A percentile compares a stretch with the other conserved stretches of the same genome.
phyloP scores from a whole-genome alignment of 805 yeast species.

The Tetrapisispora pingtungensis region DNA sequence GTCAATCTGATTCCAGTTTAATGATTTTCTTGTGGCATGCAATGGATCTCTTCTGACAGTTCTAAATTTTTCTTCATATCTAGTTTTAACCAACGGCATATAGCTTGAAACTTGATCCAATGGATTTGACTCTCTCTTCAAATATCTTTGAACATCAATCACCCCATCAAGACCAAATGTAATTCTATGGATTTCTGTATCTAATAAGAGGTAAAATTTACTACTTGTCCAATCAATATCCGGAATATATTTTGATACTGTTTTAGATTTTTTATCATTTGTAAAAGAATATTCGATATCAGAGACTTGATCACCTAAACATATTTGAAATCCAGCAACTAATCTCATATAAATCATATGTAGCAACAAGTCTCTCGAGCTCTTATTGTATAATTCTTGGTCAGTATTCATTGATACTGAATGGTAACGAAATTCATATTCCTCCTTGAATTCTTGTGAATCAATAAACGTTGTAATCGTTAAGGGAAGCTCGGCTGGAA shows the following conservation, averaged over 20 bases:
- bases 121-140: slow-evolving; percentile 29
- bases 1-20: slow-evolving; percentile 89
- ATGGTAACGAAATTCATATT: slow-evolving; percentile 76
- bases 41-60: slow-evolving; percentile 48
- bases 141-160: slow-evolving; percentile 70
- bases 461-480: slow-evolving; percentile 73
- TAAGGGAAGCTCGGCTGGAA: slow-evolving; percentile 89
- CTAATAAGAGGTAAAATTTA: slow-evolving; percentile 63
- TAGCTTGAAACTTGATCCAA: slow-evolving; percentile 32
- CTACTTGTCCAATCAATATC: slow-evolving; percentile 37
- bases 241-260: slow-evolving; percentile 45
- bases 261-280: slow-evolving; percentile 40
- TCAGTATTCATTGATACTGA: slow-evolving; percentile 57
- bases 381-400: slow-evolving; percentile 39
- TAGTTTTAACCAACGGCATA: slow-evolving; percentile 56
- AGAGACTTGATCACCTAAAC: slow-evolving; percentile 59
- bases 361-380: slow-evolving; percentile 55
- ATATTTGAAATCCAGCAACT: slow-evolving; percentile 82
- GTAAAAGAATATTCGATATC: slow-evolving; percentile 41
- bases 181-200: slow-evolving; percentile 79
- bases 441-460: slow-evolving; percentile 51
- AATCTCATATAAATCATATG: slow-evolving; percentile 82
- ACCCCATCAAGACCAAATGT: slow-evolving; percentile 61
- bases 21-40: slow-evolving; percentile 40
- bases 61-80: slow-evolving; percentile 61